Conservation (phyloP, 2,329 filamentous ascomycete genomes). For the Monosporascus sp. region DNA sequence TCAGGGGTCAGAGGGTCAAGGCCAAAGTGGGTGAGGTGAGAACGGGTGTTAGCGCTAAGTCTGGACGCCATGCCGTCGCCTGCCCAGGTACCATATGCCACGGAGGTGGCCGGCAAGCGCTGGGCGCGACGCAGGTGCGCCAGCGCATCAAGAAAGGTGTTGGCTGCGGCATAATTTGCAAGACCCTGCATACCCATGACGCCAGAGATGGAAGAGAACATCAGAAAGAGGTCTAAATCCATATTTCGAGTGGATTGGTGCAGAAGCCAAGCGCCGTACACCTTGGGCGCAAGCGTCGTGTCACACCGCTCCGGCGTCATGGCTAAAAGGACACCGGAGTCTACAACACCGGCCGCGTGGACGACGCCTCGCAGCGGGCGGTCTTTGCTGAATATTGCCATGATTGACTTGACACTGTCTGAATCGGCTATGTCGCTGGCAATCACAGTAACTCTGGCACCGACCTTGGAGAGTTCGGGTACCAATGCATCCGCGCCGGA, state of each 20-base stretch:
- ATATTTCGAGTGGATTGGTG: conserved; percentile 18
- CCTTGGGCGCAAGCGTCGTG: conserved; percentile 18
- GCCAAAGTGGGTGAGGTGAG: conserved; percentile 19
- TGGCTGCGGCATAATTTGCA: conserved; percentile 22
- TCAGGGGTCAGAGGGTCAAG: conserved; percentile 14
- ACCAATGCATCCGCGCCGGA: conserved; percentile 18
- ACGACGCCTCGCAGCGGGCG: conserved; percentile 25
- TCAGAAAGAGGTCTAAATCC: conserved; percentile 21
- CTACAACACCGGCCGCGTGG: conserved; percentile 23
- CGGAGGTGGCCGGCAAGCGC: conserved; percentile 17
- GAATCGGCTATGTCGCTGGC: conserved; percentile 18
- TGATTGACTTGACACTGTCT: conserved; percentile 14
- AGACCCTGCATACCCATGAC: conserved; percentile 20
- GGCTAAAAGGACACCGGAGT: conserved; percentile 21
- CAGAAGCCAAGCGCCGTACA: conserved; percentile 20
- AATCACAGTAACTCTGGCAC: conserved; percentile 18
- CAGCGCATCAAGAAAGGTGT: conserved; percentile 19
- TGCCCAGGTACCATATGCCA: conserved; percentile 23
- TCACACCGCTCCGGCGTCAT: conserved; percentile 21
- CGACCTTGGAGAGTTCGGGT: conserved; percentile 15
- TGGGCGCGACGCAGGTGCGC: conserved; percentile 15
- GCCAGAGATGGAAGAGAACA: conserved; percentile 24
- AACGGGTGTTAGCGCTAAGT: conserved; percentile 8
- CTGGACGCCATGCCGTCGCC: conserved; percentile 23
- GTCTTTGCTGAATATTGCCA: conserved; percentile 15